phyloP scores from a whole-genome alignment of 73 alveolate genomes.

The Paramecium tetraurelia region DNA sequence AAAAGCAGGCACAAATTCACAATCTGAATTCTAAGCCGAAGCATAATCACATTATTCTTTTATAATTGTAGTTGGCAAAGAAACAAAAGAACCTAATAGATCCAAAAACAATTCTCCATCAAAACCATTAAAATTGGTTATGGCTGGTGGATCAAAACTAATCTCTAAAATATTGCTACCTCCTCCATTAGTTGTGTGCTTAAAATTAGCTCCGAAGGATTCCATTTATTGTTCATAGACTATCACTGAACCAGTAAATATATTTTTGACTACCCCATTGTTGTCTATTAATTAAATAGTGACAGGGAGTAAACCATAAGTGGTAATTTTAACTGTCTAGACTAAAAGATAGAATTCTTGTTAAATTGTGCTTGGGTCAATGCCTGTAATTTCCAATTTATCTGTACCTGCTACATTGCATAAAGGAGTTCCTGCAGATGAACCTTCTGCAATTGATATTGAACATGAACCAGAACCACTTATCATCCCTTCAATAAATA shows the following conservation, averaged over 20 bases:
- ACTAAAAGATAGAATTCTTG: background rate
- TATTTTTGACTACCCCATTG: background rate
- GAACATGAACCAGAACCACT: background rate
- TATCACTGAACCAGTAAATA: background rate
- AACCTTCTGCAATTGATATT: background rate
- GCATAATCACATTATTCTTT: background rate
- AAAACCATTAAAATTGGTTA: background rate
- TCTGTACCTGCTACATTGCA: background rate
- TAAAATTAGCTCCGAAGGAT: background rate
- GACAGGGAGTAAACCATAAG: background rate
- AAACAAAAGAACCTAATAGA: background rate
- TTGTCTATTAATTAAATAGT: background rate
- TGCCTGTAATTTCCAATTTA: background rate
- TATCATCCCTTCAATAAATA: background rate
- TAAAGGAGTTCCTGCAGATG: background rate
- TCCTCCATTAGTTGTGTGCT: background rate
- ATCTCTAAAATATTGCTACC: background rate
- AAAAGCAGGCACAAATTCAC: background rate
- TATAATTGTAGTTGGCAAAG: background rate
- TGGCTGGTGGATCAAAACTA: background rate
- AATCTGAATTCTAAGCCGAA: background rate
- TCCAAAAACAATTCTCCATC: constrained; percentile 26
- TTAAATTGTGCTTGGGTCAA: background rate
- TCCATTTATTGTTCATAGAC: background rate
- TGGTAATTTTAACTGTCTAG: background rate